Base-by-base conservation (phyloP, 148 eudicot genomes). In the Nepenthes gracilis region DNA sequence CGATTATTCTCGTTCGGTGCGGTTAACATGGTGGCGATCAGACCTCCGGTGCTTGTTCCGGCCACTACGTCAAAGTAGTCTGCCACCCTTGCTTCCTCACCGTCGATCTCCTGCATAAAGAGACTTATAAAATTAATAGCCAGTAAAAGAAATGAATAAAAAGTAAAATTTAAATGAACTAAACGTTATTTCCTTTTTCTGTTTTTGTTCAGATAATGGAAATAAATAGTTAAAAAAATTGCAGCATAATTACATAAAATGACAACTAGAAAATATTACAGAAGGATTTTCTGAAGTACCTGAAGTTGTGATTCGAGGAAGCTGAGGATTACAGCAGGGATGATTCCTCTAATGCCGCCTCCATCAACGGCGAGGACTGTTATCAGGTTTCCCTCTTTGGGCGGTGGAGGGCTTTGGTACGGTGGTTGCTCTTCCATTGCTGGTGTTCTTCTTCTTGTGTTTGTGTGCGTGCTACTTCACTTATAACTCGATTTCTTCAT, bases 331-430 rank as follows among this genome's bases (percentile, higher is more conserved):
- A 78, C 73, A 34, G 72, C 85, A 33, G 90, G 87, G 40, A 85
- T 82, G 57, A 85, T 64, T 23, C 91, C 91, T 49, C 87, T 70
- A 7, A 85, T 55, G n/a, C 91, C 91, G 3, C 91, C 91, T 9
- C 91, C 91, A 65, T 85, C 91, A 40, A 77, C 68, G 37, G 77
- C 73, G 6, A 77, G 76, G 6, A 77, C 55, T 1, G 77, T 72
- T 10, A 67, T 61, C 1, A 61, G 67, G 2, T 62, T 62, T 6
- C 57, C 65, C 9, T 49, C 36, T 2, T 35, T 62, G 7, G 57
- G 65, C 2, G 65, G 57, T 15, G 14, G 55, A 12, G 14, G 55
- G 6, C 12, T 67, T 54, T 65, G 34, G 34, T 12, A 61, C 23
- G 23, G 23, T 23, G 23, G 23, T 0, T 23, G 23, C 23, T 23